Evolutionary conservation across 2,329 filamentous ascomycete genomes (phyloP).

Genomic region (Phaeoacremonium minimum): DNA sequence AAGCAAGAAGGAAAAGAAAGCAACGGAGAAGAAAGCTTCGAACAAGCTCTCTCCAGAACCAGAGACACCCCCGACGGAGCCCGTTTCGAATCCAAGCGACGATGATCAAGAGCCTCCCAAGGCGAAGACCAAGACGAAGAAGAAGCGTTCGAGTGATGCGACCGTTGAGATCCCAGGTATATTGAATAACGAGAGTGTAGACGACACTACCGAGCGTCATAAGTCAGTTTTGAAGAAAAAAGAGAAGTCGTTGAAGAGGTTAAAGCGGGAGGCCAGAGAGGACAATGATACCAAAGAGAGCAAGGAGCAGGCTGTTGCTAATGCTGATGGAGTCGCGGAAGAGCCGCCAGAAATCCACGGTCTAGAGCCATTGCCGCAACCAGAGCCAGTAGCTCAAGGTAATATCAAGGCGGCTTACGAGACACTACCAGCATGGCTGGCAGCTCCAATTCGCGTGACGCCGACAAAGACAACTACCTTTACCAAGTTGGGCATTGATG

Average conservation of each 20-base stretch:
- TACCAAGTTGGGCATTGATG: slow-evolving; percentile 54
- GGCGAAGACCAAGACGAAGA: too few relatives aligned
- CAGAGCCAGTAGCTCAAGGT: slow-evolving; percentile 54
- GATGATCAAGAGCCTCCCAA: too few relatives aligned
- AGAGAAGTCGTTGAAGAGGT: slow-evolving; percentile 45
- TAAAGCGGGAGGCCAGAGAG: too few relatives aligned
- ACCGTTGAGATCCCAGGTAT: too few relatives aligned
- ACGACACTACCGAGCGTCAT: slow-evolving; percentile 27
- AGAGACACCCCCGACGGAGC: too few relatives aligned
- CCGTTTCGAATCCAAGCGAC: too few relatives aligned
- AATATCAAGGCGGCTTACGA: slow-evolving; percentile 65
- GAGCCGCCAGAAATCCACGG: slow-evolving; percentile 51
- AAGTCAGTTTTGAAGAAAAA: slow-evolving; percentile 51
- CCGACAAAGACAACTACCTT: slow-evolving; percentile 60
- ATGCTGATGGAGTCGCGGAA: slow-evolving; percentile 22
- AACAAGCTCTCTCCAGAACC: too few relatives aligned
- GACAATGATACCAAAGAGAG: too few relatives aligned
- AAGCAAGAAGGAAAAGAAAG: slow-evolving; percentile 29
- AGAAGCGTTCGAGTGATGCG: too few relatives aligned
- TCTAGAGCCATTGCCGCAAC: slow-evolving; percentile 78
- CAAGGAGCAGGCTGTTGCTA: slow-evolving; percentile 22
- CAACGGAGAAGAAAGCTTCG: too few relatives aligned
- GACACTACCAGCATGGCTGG: slow-evolving; percentile 76
- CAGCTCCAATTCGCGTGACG: slow-evolving; percentile 66
- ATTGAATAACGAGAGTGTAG: too few relatives aligned